These are phyloP conservation scores for Arabidopsis hybrid DNA, from an alignment of 441 rosid genomes.

Conservation along the genomic window DNA sequence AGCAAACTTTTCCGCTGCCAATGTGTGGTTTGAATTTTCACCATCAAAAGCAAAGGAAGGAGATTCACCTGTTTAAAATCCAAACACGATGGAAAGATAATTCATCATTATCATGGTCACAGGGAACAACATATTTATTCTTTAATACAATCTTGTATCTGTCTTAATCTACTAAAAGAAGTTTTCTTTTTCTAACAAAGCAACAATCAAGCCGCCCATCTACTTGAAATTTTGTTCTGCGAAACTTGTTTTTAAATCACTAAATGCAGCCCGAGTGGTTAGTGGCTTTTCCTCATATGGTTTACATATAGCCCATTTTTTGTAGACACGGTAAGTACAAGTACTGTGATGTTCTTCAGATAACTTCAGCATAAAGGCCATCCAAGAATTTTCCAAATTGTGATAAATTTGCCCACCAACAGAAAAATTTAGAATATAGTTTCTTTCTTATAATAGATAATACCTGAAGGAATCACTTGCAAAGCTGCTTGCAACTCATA, in stretches of 20 bases:
- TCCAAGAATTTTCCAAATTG: slow-evolving; percentile 6
- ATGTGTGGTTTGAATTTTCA: slow-evolving; percentile 38
- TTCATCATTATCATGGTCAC: slow-evolving; percentile 28
- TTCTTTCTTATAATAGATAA: slow-evolving; percentile 20
- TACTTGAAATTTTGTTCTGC: neutral
- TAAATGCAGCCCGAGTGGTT: slow-evolving; percentile 10
- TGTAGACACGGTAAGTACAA: neutral
- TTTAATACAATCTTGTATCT: neutral
- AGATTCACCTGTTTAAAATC: slow-evolving; percentile 77
- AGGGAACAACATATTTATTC: slow-evolving; percentile 22
- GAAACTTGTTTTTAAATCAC: neutral
- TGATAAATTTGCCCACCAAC: slow-evolving; percentile 11
- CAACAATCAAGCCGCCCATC: neutral
- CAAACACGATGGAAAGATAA: slow-evolving; percentile 27
- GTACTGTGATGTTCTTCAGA: neutral
- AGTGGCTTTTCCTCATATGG: neutral
- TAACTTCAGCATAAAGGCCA: neutral
- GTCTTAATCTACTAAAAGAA: neutral
- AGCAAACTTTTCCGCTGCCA: slow-evolving; percentile 35
- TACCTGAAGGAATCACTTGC: slow-evolving; percentile 53
- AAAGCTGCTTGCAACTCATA: slow-evolving; percentile 49
- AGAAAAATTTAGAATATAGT: slow-evolving; percentile 17
- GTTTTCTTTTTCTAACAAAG: neutral
- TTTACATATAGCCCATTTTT: slow-evolving; percentile 24
- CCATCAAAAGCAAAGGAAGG: slow-evolving; percentile 47